Base-by-base conservation (phyloP, 768 basidiomycete species). In the Leccinellum albellum region DNA sequence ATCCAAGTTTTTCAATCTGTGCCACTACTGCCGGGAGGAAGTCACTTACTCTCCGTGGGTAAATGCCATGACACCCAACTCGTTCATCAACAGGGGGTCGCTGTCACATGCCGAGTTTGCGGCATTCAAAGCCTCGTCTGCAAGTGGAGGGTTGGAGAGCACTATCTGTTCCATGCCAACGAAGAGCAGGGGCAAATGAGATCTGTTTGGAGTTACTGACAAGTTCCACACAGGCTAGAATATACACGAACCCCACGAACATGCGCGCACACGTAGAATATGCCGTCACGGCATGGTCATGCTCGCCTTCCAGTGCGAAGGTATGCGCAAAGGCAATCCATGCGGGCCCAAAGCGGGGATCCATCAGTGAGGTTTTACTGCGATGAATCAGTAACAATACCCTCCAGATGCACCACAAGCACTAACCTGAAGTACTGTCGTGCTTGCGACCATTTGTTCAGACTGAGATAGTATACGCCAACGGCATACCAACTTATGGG, bases 301-400 rank as follows among this genome's bases (percentile, higher is more conserved):
- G 97, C 70, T 99, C 97, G 15, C 95, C 95, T 71, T 99, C 97
- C 62, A 91, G 78, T 2, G 96, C 93, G 75, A 97, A 99, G 0
- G 94, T 94, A 72, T 99, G 97, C 10, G 91, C 97, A 69, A 98
- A 99, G 3, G 94, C 92, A 51, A 98, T 84, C 97, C 97, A 99
- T 0, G 96, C 93, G 10, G 97, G 94, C 0, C 86, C 93, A 71
- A 97, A 97, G 4, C 96, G 83, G 20, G 95, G 91, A 68, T 99
- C 96, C 87, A 98, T 94, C 14, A 99, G 74, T 3, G 92, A 94
- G 0, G 95, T 92, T 82, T 99, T 99, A 66, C 95, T 96, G 58
- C 17, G 10, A 42, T 29, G 15, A 52, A 28, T 69, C 50, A 64
- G 54, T 54, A 35, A 45, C 21, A 5, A 21, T 42, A 37, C 28